Percentiles rank a stretch among this genome's conserved stretches.
These are phyloP conservation scores for Waltergamsia citrina DNA, from an alignment of 2,329 filamentous ascomycete genomes.

Conservation along the genomic window DNA sequence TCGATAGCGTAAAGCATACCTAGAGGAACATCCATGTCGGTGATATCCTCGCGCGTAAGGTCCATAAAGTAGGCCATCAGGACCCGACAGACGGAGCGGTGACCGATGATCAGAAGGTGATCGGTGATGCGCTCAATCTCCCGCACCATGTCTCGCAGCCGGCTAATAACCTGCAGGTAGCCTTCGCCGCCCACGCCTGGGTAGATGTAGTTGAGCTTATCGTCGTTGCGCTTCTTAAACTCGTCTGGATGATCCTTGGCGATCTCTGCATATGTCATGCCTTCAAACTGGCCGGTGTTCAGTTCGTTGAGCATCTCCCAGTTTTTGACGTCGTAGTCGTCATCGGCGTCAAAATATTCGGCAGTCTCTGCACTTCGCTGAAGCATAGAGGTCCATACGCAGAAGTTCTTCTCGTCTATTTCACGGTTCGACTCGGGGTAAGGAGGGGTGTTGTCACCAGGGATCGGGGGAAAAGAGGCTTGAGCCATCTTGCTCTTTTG, in stretches of 20 bases:
- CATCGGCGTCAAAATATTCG: conserved; percentile 79
- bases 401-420: conserved; percentile 78
- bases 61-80: conserved; percentile 96
- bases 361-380: conserved; percentile 81
- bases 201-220: conserved; percentile 96
- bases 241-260: conserved; percentile 69
- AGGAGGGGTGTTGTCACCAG: conserved; percentile 87
- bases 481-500: conserved; percentile 70
- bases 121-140: conserved; percentile 97
- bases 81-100: conserved; percentile 85
- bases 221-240: conserved; percentile 65
- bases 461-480: conserved; percentile 77
- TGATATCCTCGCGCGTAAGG: conserved; percentile 80
- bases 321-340: conserved; percentile 93
- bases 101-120: conserved; percentile 84
- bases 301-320: conserved; percentile 98
- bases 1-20: conserved; percentile 93
- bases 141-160: conserved; percentile 87
- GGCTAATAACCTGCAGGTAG: conserved; percentile 94
- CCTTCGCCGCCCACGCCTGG: conserved; percentile 92
- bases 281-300: conserved; percentile 86
- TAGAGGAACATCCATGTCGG: conserved; percentile 86
- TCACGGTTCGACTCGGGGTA: conserved; percentile 75
- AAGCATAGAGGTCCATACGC: conserved; percentile 97
- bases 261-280: conserved; percentile 90